Percentiles rank a stretch among this genome's conserved stretches.
These are phyloP conservation scores for Alternaria triticina DNA, from an alignment of 2,329 filamentous ascomycete species.

Conservation along the genomic window DNA sequence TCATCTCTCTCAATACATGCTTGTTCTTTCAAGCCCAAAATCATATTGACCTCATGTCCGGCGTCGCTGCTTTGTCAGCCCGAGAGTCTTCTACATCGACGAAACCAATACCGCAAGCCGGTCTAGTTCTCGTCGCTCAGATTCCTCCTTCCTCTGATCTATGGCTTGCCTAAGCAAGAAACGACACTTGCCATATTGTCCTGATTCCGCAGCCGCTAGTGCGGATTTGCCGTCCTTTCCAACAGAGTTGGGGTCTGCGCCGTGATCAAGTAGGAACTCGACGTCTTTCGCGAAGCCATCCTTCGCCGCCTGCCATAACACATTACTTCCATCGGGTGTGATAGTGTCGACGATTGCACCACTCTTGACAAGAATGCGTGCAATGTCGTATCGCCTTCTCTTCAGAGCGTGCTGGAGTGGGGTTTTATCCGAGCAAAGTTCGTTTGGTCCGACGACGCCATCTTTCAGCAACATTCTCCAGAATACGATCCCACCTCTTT, in stretches of 20 bases:
- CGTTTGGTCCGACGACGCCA: neutral
- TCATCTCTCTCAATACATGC: neutral
- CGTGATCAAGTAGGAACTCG: neutral
- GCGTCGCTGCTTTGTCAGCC: neutral
- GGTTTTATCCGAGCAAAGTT: neutral
- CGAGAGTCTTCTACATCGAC: neutral
- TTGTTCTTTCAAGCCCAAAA: rapidly evolving
- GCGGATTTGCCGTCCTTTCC: neutral
- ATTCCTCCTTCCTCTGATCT: neutral
- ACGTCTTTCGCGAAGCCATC: neutral
- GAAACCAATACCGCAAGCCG: neutral
- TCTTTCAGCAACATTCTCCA: neutral
- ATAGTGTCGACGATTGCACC: neutral
- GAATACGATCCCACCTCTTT: neutral
- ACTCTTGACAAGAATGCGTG: neutral
- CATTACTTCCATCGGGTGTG: neutral
- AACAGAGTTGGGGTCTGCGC: neutral
- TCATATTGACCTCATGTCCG: neutral
- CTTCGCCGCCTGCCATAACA: neutral
- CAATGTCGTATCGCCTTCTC: neutral
- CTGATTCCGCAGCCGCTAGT: neutral
- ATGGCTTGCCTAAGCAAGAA: neutral
- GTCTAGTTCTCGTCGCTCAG: neutral
- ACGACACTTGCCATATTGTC: neutral
- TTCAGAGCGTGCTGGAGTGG: neutral